Evolutionary conservation across 371 early-diverging fungal species (phyloP).

Genomic region (Cokeromyces recurvatus): DNA sequence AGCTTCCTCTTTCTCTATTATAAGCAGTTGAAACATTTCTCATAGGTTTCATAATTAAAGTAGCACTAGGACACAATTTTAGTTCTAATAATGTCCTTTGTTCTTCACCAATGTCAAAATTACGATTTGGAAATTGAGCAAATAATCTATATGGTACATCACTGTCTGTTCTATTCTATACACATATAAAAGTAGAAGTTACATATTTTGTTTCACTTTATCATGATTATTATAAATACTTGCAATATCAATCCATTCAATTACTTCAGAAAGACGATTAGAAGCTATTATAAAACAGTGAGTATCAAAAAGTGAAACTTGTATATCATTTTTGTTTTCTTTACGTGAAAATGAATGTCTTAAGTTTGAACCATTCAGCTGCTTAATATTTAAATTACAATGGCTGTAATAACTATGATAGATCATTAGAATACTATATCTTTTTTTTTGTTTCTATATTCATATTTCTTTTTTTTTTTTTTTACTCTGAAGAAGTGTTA

Average conservation of each 20-base stretch:
- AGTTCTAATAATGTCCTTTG: conserved; percentile 35
- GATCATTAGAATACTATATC: no score
- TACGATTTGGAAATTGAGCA: conserved; percentile 36
- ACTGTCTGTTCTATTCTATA: conserved; percentile 29
- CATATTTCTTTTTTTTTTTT: no score
- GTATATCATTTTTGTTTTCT: no score
- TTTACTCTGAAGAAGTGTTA: no score
- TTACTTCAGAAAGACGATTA: conserved; percentile 23
- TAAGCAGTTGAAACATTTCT: conserved; percentile 30
- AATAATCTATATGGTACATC: conserved; percentile 33
- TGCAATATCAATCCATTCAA: conserved; percentile 34
- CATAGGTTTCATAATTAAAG: conserved; percentile 46
- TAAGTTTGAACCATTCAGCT: conserved; percentile 30
- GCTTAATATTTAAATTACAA: conserved; percentile 26
- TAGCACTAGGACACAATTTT: conserved; percentile 48
- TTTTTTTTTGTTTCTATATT: no score
- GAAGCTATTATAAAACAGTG: no score
- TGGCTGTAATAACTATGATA: conserved; percentile 2
- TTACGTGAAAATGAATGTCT: no score
- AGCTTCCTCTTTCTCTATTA: neutral
- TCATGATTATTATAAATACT: no score
- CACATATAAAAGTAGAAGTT: neutral
- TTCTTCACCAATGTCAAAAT: conserved; percentile 42
- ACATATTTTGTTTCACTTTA: no score
- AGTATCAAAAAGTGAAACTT: no score